Evolutionary conservation across 371 early-diverging fungal species (phyloP).

Genomic region (Rhizomucor miehei): DNA sequence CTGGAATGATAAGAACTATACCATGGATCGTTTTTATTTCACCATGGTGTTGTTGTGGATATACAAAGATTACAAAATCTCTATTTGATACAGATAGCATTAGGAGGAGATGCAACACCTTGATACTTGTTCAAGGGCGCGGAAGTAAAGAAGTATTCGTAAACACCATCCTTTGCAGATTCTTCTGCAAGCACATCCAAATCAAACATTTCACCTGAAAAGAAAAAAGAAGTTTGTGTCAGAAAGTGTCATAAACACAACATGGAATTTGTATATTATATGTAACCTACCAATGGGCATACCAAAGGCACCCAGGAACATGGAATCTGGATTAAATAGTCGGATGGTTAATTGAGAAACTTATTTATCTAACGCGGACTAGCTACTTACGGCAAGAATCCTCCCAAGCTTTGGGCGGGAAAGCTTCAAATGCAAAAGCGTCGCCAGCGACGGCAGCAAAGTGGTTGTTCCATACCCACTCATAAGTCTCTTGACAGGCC

Average conservation of each 20-base stretch:
- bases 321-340: conserved; percentile 17
- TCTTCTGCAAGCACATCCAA: conserved; percentile 40
- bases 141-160: conserved; percentile 38
- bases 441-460: conserved; percentile 43
- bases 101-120: conserved; percentile 43
- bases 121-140: conserved; percentile 41
- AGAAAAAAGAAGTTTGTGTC: too few species aligned
- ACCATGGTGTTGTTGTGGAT: too few species aligned
- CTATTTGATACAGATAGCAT: conserved; percentile 45
- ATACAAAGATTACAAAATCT: too few species aligned
- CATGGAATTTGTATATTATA: not conserved
- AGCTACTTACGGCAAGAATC: conserved; percentile 26
- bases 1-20: too few species aligned
- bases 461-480: conserved; percentile 46
- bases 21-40: too few species aligned
- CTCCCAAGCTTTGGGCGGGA: conserved; percentile 18
- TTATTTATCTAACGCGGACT: too few species aligned
- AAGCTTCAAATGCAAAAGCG: conserved; percentile 36
- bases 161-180: conserved; percentile 29
- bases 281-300: conserved; percentile 33
- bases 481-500: conserved; percentile 35
- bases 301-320: conserved; percentile 38
- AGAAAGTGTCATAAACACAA: too few species aligned
- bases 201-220: conserved; percentile 28
- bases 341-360: not conserved